Conservation (phyloP, 768 basidiomycete species). For the Leccinum subtestaceum region DNA sequence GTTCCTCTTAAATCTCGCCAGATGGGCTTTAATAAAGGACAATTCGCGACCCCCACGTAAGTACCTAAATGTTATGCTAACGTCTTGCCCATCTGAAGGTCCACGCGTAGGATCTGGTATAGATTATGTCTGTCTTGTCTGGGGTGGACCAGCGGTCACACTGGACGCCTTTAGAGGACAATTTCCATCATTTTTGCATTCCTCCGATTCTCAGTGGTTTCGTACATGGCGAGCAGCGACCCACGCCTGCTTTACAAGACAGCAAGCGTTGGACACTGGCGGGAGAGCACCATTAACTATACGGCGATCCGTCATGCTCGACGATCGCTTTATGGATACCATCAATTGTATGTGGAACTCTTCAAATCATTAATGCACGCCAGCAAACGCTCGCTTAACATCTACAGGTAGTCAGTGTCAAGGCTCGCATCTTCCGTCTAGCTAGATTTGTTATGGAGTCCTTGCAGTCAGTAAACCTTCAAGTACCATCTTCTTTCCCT, state of each 20-base stretch:
- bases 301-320: slow-evolving; percentile 20
- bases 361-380: background rate
- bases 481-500: background rate
- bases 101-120: background rate
- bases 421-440: slow-evolving; percentile 11
- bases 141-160: slow-evolving; percentile 13
- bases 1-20: slow-evolving; percentile 21
- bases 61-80: background rate
- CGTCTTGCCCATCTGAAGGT: background rate
- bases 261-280: background rate
- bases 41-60: background rate
- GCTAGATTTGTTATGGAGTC: slow-evolving; percentile 24
- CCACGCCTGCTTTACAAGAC: slow-evolving; percentile 1
- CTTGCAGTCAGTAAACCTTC: slow-evolving; percentile 24
- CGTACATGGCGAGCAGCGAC: slow-evolving; percentile 11
- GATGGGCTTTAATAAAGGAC: slow-evolving; percentile 10
- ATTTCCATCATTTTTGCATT: slow-evolving; percentile 3
- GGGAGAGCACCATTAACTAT: background rate
- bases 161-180: slow-evolving; percentile 11
- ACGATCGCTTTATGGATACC: slow-evolving; percentile 12
- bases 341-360: slow-evolving; percentile 25
- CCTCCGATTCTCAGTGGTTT: slow-evolving; percentile 2
- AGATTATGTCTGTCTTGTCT: slow-evolving; percentile 11
- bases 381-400: background rate
- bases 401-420: slow-evolving; percentile 8